These are phyloP conservation scores for Hanseniaspora lachancei DNA, from an alignment of 805 yeast species.

Conservation along the genomic window DNA sequence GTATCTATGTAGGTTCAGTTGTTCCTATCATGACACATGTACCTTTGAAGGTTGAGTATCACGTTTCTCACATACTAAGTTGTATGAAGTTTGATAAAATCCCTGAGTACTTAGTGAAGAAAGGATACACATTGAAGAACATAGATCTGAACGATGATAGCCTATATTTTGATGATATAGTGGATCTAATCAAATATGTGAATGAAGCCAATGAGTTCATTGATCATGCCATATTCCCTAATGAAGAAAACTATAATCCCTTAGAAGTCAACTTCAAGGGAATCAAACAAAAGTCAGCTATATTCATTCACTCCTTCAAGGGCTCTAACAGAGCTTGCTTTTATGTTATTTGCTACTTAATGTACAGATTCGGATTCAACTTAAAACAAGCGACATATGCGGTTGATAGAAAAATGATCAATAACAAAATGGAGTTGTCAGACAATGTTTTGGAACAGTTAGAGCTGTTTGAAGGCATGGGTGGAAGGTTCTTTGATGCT, in stretches of 20 bases:
- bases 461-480: conserved; percentile 40
- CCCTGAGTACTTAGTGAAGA: conserved; percentile 31
- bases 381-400: conserved; percentile 59
- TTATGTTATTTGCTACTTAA: conserved; percentile 73
- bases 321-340: conserved; percentile 89
- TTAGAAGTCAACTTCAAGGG: conserved; percentile 22
- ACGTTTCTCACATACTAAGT: conserved; percentile 62
- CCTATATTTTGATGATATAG: conserved; percentile 32
- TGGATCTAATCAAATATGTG: conserved; percentile 52
- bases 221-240: conserved; percentile 44
- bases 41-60: conserved; percentile 38
- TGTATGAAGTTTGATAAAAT: conserved; percentile 55
- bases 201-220: conserved; percentile 55
- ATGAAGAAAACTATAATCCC: conserved; percentile 26
- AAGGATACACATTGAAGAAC: conserved; percentile 41
- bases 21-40: conserved; percentile 45
- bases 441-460: conserved; percentile 63
- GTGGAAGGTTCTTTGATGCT: conserved; percentile 25
- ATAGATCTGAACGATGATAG: conserved; percentile 53
- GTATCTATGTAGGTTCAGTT: conserved; percentile 61
- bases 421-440: conserved; percentile 51
- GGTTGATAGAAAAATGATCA: conserved; percentile 44
- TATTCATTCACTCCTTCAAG: conserved; percentile 69
- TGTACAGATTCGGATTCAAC: conserved; percentile 56
- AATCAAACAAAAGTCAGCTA: conserved; percentile 30